A percentile compares a stretch with the other conserved stretches of the same genome.
phyloP scores from a whole-genome alignment of 192 early-diverging fungal species.

The Podila minutissima region DNA sequence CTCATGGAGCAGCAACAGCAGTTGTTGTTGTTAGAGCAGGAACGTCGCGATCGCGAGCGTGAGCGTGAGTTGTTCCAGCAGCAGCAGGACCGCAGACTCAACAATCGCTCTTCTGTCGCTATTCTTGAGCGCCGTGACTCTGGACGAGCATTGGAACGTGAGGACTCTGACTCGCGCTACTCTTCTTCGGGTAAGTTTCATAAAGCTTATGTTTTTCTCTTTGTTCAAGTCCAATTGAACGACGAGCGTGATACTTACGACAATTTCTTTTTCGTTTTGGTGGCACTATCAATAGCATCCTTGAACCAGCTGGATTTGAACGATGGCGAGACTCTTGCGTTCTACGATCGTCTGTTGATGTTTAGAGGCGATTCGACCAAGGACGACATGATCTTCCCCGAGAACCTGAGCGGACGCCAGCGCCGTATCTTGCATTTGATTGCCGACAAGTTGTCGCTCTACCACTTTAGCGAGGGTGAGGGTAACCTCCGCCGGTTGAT shows the following conservation, averaged over 20 bases:
- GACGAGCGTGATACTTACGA: too few species aligned
- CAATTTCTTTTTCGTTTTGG: neutral
- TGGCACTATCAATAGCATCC: constrained; percentile 15
- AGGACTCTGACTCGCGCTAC: constrained; percentile 16
- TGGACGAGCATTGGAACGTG: constrained; percentile 41
- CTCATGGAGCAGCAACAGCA: constrained; percentile 46
- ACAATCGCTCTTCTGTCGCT: constrained; percentile 34
- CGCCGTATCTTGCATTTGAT: constrained; percentile 73
- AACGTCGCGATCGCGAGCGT: constrained; percentile 40
- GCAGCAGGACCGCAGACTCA: constrained; percentile 33
- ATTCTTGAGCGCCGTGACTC: constrained; percentile 44
- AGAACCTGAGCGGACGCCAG: constrained; percentile 65
- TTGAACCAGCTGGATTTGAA: constrained; percentile 70
- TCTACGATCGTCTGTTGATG: constrained; percentile 76
- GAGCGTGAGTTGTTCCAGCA: constrained; percentile 40
- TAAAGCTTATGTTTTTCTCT: constrained; percentile 13
- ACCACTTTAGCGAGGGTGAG: constrained; percentile 60
- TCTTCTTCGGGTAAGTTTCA: neutral
- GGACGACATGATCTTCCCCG: constrained; percentile 74
- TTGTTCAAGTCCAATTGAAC: neutral
- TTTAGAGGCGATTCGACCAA: constrained; percentile 75
- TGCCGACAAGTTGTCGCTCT: constrained; percentile 74
- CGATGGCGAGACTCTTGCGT: constrained; percentile 72
- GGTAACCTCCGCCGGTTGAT: constrained; percentile 56
- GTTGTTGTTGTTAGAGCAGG: constrained; percentile 38